phyloP scores from a whole-genome alignment of 306 rosid species.

The Inga laurina region DNA sequence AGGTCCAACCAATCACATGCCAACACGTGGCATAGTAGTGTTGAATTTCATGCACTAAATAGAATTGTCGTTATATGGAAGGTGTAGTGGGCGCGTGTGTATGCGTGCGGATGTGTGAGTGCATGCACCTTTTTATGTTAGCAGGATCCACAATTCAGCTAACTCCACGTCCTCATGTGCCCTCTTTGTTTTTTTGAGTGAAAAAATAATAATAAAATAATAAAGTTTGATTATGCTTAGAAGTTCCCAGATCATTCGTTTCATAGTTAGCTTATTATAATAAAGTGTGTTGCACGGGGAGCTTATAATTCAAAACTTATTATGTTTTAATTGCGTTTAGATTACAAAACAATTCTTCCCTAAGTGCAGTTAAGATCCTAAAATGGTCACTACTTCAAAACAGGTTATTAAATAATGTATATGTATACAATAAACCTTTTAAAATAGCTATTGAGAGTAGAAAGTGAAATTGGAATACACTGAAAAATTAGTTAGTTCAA shows the following conservation, averaged over 20 bases:
- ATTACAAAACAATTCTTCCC: no score
- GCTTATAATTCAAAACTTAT: no score
- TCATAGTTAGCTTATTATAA: background rate
- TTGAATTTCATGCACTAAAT: constrained; percentile 19
- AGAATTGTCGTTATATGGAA: constrained; percentile 1
- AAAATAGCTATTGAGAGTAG: no score
- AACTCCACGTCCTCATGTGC: background rate
- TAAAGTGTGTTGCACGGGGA: no score
- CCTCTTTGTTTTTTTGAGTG: background rate
- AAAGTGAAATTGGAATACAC: no score
- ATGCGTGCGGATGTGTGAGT: background rate
- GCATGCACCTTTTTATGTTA: background rate
- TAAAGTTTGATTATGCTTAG: background rate
- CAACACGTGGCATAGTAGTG: constrained; percentile 21
- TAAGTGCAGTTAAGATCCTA: no score
- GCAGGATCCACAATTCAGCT: background rate
- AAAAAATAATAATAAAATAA: no score
- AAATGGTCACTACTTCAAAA: no score
- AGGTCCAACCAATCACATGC: constrained; percentile 5
- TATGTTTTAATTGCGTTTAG: no score
- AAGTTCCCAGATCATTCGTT: background rate
- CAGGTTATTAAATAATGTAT: no score
- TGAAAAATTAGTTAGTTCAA: no score
- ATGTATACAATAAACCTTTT: no score
- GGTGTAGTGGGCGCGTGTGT: background rate